These are phyloP conservation scores for Coemansia furcata DNA, from an alignment of 192 early-diverging fungal species.

Conservation along the genomic window DNA sequence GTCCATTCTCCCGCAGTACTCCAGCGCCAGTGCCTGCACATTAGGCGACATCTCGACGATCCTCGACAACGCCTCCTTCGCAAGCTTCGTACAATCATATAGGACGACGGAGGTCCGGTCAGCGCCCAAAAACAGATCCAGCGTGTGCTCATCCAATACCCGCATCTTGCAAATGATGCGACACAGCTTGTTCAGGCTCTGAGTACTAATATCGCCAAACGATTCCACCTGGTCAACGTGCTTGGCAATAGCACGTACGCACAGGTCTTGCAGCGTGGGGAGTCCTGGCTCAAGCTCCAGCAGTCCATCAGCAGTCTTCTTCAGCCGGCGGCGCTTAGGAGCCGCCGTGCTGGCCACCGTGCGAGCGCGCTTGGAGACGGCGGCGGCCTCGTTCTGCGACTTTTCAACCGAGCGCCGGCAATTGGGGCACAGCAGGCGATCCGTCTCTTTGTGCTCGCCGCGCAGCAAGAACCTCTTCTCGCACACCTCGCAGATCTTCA, in stretches of 20 bases:
- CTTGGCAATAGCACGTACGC: slow-evolving; percentile 67
- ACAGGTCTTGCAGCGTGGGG: slow-evolving; percentile 63
- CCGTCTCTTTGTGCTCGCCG: slow-evolving; percentile 10
- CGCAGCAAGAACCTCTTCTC: slow-evolving; percentile 37
- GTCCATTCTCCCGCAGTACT: slow-evolving; percentile 71
- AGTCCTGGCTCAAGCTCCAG: slow-evolving; percentile 56
- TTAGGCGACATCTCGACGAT: slow-evolving; percentile 65
- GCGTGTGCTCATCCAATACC: slow-evolving; percentile 58
- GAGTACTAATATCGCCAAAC: slow-evolving; percentile 75
- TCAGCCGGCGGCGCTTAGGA: slow-evolving; percentile 10
- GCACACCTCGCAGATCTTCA: slow-evolving; percentile 45
- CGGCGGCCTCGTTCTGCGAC: slow-evolving; percentile 1
- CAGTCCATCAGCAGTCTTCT: slow-evolving; percentile 50
- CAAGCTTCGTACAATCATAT: slow-evolving; percentile 78
- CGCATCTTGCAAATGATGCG: slow-evolving; percentile 79
- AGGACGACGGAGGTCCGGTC: slow-evolving; percentile 58
- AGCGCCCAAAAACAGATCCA: slow-evolving; percentile 71
- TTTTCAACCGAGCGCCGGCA: slow-evolving; percentile 44
- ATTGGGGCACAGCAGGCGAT: slow-evolving; percentile 22
- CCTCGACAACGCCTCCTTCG: slow-evolving; percentile 52
- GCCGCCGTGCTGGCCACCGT: neutral
- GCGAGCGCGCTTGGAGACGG: slow-evolving; percentile 16
- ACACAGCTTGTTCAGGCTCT: slow-evolving; percentile 69
- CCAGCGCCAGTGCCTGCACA: slow-evolving; percentile 61
- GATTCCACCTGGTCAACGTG: slow-evolving; percentile 79